phyloP scores from a whole-genome alignment of 2,329 filamentous ascomycete genomes.

The Tolypocladium tundrense region DNA sequence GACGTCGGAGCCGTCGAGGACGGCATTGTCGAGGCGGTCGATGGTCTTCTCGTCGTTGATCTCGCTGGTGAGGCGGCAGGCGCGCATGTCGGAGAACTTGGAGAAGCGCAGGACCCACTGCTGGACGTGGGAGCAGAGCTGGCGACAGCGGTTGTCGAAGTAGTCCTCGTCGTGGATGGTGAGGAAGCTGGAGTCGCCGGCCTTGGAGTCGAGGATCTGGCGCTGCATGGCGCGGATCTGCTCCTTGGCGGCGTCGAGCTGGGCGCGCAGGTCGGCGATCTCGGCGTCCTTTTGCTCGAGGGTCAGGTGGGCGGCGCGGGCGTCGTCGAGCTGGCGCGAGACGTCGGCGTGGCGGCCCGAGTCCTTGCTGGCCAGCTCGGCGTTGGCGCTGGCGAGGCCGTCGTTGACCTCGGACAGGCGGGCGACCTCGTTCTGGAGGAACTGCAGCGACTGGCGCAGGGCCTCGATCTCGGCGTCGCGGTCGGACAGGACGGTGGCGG shows the following conservation, averaged over 20 bases:
- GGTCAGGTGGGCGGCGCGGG: conserved; percentile 55
- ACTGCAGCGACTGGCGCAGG: conserved; percentile 67
- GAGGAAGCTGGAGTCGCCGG: conserved; percentile 63
- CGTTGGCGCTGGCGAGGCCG: conserved; percentile 66
- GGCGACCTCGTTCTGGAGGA: conserved; percentile 71
- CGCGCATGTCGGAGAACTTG: conserved; percentile 88
- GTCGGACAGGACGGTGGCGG: conserved; percentile 63
- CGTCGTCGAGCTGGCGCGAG: conserved; percentile 57
- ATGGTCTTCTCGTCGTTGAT: conserved; percentile 88
- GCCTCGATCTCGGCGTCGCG: conserved; percentile 80
- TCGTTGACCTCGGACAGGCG: conserved; percentile 77
- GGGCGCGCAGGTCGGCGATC: conserved; percentile 64
- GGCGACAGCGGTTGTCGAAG: conserved; percentile 88
- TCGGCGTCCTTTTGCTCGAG: conserved; percentile 78
- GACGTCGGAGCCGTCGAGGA: conserved; percentile 89
- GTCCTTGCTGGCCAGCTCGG: conserved; percentile 65
- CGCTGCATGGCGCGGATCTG: conserved; percentile 42
- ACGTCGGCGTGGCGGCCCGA: conserved; percentile 58
- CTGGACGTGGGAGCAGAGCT: conserved; percentile 90
- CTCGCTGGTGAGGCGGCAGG: conserved; percentile 73
- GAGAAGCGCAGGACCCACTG: conserved; percentile 98
- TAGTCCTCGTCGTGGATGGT: conserved; percentile 81
- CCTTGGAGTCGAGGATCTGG: conserved; percentile 47
- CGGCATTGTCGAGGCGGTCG: conserved; percentile 85
- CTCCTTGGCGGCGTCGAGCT: conserved; percentile 64